A percentile compares a stretch with the other conserved stretches of the same genome.
Conservation (phyloP, 805 yeast genomes). For the Hanseniaspora jakobsenii region DNA sequence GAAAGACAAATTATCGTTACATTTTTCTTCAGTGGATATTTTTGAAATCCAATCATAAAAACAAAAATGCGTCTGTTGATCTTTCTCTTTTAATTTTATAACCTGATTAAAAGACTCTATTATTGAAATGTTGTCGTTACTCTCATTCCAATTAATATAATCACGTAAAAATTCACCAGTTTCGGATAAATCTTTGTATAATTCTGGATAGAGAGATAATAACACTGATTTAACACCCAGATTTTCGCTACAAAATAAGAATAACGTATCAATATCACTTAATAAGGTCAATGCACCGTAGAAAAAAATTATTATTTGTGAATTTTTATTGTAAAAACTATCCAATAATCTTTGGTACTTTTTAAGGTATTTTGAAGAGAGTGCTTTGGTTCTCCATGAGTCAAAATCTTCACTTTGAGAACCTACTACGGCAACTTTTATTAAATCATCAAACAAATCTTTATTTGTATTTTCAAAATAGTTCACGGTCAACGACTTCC, state of each 20-base stretch:
- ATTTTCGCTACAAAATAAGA: no score
- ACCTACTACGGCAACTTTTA: slow-evolving; percentile 21
- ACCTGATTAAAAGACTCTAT: no score
- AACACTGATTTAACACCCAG: no score
- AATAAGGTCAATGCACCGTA: no score
- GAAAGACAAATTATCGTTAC: background rate
- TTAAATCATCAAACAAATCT: slow-evolving; percentile 28
- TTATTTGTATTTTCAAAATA: background rate
- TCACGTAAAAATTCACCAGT: no score
- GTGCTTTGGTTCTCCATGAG: slow-evolving; percentile 51
- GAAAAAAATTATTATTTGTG: background rate
- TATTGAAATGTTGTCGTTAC: background rate
- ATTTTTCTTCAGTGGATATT: background rate
- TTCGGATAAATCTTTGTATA: no score
- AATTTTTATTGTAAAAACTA: slow-evolving; percentile 34
- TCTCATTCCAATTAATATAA: no score
- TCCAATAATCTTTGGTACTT: slow-evolving; percentile 43
- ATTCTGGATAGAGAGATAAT: no score
- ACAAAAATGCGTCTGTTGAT: background rate
- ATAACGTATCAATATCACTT: no score
- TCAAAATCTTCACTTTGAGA: slow-evolving; percentile 25
- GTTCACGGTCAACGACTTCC: background rate
- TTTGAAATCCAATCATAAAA: slow-evolving; percentile 6
- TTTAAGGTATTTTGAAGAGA: slow-evolving; percentile 55
- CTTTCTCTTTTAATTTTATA: background rate